These are phyloP conservation scores for Epichloe uncinata DNA, from an alignment of 2,329 filamentous ascomycete genomes.

Conservation along the genomic window DNA sequence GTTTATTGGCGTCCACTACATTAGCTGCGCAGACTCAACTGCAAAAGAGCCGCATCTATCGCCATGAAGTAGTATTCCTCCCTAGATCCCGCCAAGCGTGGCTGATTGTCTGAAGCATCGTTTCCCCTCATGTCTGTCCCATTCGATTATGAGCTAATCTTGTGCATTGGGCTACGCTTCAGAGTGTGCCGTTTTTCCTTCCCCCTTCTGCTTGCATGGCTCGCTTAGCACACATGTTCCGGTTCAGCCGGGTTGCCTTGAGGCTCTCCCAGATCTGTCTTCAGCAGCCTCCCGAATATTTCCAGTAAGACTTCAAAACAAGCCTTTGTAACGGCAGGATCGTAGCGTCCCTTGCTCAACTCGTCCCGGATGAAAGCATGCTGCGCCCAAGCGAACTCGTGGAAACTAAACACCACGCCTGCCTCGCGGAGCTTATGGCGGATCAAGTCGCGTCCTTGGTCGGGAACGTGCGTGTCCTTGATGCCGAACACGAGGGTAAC, in stretches of 20 bases:
- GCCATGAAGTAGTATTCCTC: neutral
- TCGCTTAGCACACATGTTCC: slow-evolving; percentile 55
- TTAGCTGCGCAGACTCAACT: neutral
- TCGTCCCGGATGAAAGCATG: slow-evolving; percentile 93
- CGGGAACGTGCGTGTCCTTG: slow-evolving; percentile 79
- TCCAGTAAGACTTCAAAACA: slow-evolving; percentile 88
- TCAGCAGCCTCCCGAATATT: slow-evolving; percentile 65
- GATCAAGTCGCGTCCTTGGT: slow-evolving; percentile 71
- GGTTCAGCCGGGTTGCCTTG: slow-evolving; percentile 47
- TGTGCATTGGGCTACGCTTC: too few relatives aligned
- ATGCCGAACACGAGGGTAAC: slow-evolving; percentile 85
- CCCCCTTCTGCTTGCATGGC: too few relatives aligned
- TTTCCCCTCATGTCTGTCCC: too few relatives aligned
- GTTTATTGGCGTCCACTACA: neutral
- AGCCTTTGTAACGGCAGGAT: slow-evolving; percentile 71
- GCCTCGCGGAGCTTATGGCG: slow-evolving; percentile 67
- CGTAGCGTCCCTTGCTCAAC: slow-evolving; percentile 84
- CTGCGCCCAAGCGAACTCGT: slow-evolving; percentile 87
- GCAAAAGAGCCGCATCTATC: neutral
- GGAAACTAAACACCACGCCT: slow-evolving; percentile 63
- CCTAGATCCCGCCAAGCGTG: neutral
- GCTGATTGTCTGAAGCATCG: too few relatives aligned
- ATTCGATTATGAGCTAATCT: neutral
- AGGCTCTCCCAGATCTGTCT: slow-evolving; percentile 61
- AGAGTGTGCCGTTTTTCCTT: too few relatives aligned